Percentiles rank a stretch among this genome's conserved stretches.
Evolutionary conservation across 2,329 filamentous ascomycete genomes (phyloP).

Genomic region (Amphichorda felina): DNA sequence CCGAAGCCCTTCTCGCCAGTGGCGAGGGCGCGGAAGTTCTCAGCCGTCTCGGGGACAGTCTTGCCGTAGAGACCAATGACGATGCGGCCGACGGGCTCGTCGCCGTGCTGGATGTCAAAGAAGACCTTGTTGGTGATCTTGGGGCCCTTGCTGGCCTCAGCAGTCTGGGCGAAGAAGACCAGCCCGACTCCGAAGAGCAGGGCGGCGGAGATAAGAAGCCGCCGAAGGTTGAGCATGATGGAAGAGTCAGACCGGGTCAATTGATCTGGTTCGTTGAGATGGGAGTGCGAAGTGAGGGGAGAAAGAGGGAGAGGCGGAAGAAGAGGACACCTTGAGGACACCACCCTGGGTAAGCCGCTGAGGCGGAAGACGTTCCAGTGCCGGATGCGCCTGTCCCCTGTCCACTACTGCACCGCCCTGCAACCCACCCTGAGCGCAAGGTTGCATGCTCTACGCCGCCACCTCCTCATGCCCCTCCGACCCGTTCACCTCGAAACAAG

Average conservation of each 20-base stretch:
- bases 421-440: too few species aligned
- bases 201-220: constrained; percentile 58
- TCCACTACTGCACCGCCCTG: too few species aligned
- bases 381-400: too few species aligned
- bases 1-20: constrained; percentile 81
- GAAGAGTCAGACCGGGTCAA: background rate
- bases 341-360: too few species aligned
- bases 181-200: constrained; percentile 66
- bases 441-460: too few species aligned
- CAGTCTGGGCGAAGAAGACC: constrained; percentile 64
- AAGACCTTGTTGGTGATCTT: constrained; percentile 95
- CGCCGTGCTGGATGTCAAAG: constrained; percentile 73
- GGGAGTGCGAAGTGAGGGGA: background rate
- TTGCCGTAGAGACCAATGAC: constrained; percentile 80
- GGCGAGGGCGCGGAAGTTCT: constrained; percentile 70
- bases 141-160: constrained; percentile 69
- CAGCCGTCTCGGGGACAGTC: constrained; percentile 65
- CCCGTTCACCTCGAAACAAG: too few species aligned
- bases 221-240: constrained; percentile 62
- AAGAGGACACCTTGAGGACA: constrained; percentile 1
- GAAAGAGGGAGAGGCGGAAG: background rate
- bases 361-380: too few species aligned
- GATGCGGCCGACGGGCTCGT: constrained; percentile 60
- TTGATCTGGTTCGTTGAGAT: background rate
- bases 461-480: too few species aligned